Evolutionary conservation across 2,329 filamentous ascomycete species (phyloP), one percentile per base, ranked within the genome.

Genomic region (Pleoardoris graminearum): DNA sequence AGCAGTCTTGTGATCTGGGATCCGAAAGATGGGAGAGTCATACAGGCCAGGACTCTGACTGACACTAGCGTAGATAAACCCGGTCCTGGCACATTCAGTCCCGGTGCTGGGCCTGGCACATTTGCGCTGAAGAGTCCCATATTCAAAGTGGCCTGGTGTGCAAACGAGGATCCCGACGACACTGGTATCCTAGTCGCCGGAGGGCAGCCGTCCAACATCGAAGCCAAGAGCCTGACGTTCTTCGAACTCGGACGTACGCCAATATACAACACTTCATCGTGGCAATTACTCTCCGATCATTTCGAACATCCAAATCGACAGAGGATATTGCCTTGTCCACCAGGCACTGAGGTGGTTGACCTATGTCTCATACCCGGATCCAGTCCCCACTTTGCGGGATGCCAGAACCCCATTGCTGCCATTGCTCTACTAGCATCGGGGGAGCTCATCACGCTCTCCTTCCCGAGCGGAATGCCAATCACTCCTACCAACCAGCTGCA

Each of bases 1-100:
- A 88, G 89, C 29, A 96, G 90, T 62, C 77, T 99, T 41, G 93
- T 96, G 0, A 88, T 97, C 61, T 99, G 93, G 92, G 94, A 99
- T 71, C 79, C 88, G 0, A 95, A 91, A 65, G 93, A 97, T 67
- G 91, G 90, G 7, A 85, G 89, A 51, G 78, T 96, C 32, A 77
- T 99, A 6, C 85, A 91, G 79, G 92, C 93, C 3, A 82, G 94
- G 62, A 96, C 90, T 0, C 74, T 97, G 27, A 84, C 87, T 50
- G 85, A 90, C 51, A 83, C 83, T 3, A 83, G 90, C 62, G 79
- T 97, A 49, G 83, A 97, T 61, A 82, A 87, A 57, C 85, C 87
- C 2, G 80, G 80, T 0, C 70, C 79, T 12, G 73, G 70, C 4
- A 69, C 65, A 63, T 76, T 71, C 19, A 76, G 69, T 51, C 71